Evolutionary conservation across 2,329 filamentous ascomycete genomes (phyloP).

Genomic region (Bisporella sp.): DNA sequence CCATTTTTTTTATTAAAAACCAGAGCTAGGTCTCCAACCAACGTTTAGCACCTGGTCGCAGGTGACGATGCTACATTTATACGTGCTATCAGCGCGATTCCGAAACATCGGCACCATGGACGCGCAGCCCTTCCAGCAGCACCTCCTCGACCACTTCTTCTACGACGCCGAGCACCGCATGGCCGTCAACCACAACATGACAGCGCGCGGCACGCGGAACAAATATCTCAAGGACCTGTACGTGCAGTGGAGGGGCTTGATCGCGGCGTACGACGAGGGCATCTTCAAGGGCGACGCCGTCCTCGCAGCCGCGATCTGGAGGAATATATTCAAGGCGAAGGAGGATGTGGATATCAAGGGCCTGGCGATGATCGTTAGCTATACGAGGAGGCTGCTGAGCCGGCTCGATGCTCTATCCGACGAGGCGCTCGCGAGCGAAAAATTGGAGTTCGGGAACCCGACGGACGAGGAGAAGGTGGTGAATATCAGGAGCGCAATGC

Average conservation of each 20-base stretch:
- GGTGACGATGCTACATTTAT: conserved; percentile 94
- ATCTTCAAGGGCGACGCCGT: conserved; percentile 70
- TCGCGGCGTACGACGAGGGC: conserved; percentile 80
- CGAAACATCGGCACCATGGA: conserved; percentile 67
- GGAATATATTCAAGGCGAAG: conserved; percentile 79
- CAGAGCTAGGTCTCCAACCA: conserved; percentile 70
- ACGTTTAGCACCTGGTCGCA: conserved; percentile 97
- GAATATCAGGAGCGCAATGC: conserved; percentile 31
- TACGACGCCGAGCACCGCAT: conserved; percentile 80
- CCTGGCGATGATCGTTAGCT: conserved; percentile 55
- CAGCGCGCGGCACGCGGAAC: conserved; percentile 51
- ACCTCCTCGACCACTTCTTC: conserved; percentile 93
- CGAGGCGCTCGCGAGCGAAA: conserved; percentile 38
- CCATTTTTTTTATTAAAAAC: too few relatives aligned
- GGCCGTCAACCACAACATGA: conserved; percentile 69
- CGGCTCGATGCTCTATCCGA: conserved; percentile 47
- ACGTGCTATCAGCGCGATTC: conserved; percentile 77
- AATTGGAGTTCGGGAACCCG: conserved; percentile 44
- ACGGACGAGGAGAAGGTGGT: conserved; percentile 30
- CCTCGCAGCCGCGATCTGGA: conserved; percentile 79
- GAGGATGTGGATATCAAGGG: conserved; percentile 54
- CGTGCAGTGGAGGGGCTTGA: conserved; percentile 81
- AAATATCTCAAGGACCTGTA: conserved; percentile 82
- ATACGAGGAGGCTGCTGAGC: conserved; percentile 50
- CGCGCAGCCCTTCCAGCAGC: conserved; percentile 74